Evolutionary conservation across 495 filamentous ascomycete genomes (phyloP), one percentile per base, ranked within the genome.

Genomic region (Neurospora africana): DNA sequence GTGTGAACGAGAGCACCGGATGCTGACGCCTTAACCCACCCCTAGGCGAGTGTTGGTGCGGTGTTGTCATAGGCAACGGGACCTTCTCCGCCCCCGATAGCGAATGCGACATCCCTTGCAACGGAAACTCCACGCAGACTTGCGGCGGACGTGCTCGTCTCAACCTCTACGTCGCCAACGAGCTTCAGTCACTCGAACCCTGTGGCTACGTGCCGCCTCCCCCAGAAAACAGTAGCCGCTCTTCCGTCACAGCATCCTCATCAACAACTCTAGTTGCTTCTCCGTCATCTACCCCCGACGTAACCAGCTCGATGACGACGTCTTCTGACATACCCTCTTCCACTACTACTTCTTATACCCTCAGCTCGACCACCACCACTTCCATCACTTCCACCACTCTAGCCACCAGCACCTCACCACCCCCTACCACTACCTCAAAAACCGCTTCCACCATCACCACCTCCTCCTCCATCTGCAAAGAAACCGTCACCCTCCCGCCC

Each of bases 71-170:
- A 36, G 84, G 82, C 33, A 86, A 86, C 72, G 83, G 83, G 69
- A 87, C 84, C 11, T 71, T 70, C 6, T 72, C 82, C 10, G 77
- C 83, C 1, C 75, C 82, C 11, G 72, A 82, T 3, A 71, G 68
- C 3, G 74, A 82, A 19, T 87, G 86, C 75, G 75, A 81, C 69
- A 81, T 84, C 72, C 53, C 79, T 10, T 88, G 87, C 80, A 82
- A 83, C 27, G 88, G 87, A 19, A 78, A 87, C 72, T 21, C 78
- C 0, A 70, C 41, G 5, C 74, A 87, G 73, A 83, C 69, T 0
- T 88, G 86, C 76, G 86, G 86, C 72, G 85, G 85, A 5, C 73
- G 73, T 19, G 38, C 71, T 17, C 77, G 80, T n/a, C 76, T 88
- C 36, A 82, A 79, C 69, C 75, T 88, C 9, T 88, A 82, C 72